Base-by-base conservation (phyloP, 2,329 filamentous ascomycete species). In the Zarea fungicola region DNA sequence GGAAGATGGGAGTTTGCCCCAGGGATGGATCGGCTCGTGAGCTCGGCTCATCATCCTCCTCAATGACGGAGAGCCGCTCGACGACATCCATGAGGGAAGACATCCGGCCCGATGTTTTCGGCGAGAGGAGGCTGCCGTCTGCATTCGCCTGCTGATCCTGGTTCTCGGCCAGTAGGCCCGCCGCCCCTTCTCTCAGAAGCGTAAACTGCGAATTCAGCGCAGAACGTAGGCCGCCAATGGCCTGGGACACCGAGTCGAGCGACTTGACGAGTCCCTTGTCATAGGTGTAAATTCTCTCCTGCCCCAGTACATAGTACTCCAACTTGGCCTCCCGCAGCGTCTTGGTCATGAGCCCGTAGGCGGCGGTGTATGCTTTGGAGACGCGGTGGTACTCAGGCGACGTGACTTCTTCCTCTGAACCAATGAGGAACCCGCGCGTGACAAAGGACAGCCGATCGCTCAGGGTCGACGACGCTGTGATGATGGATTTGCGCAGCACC, bases 151-250 rank as follows among this genome's bases (percentile, higher is more conserved):
- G 42, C 18, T n/a, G n/a, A n/a, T 52, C 42, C 52, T 52, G 26
- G 59, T 59, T 37, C 51, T 53, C 7, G 46, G 19, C 5, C 40
- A 51, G 7, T 8, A 8, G 25, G 16, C 43, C 16, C 5, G 42
- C 8, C 10, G 68, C 65, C 3, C 69, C 73, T 62, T 93, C 87
- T 52, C 84, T 83, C 28, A 96, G 74, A 26, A 97, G 76, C 14
- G 85, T 80, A 61, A 97, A 95, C 60, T 99, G 92, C 19, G 90
- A 91, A 51, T 86, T 80, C 22, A 93, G 88, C 28, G 93, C 90
- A 71, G 90, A 96, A 55, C 90, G 80, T 60, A 99, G 71, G 7
- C 92, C 93, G 64, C 92, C 91, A 55, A 96, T 85, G 55, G 89
- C 90, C 63, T 96, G 91, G 5, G 89, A 84, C 23, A 97, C 76